Base-by-base conservation (phyloP, 495 filamentous ascomycete species). In the Lophiotrema nucula region DNA sequence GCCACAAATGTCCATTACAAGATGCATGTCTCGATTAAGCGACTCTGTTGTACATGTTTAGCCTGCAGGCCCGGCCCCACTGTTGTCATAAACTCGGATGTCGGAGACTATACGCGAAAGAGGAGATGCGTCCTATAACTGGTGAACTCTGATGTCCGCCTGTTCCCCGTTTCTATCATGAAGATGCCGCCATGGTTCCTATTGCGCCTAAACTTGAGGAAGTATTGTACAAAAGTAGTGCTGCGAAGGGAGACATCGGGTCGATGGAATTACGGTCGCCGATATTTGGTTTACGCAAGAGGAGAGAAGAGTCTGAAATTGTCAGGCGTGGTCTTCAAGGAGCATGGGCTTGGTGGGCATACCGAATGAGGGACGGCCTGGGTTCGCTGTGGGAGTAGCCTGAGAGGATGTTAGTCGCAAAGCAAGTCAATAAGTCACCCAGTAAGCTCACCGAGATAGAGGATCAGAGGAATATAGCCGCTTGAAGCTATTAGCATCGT, bases 311-410 rank as follows among this genome's bases (percentile, higher is more conserved):
- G 64, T 44, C 72, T 74, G 19, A 4, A 24, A 0, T 4, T 15
- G 45, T 50, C 24, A 59, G 47, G 3, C 8, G n/a, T 35, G 31
- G 8, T n/a, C n/a, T 43, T 6, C 19, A 6, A 21, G 10, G 39
- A 46, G 33, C 47, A 24, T 37, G 39, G 5, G 5, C 21, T 15
- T 47, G 19, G 18, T 39, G 15, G 4, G 26, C 18, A 28, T 11
- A 97, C 92, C 90, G 86, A 77, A 98, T 95, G 67, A 97, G 72
- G n/a, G 89, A 86, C 16, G 93, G 93, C 70, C 86, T 83, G 19
- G 93, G 93, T 66, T 90, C 86, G 78, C 92, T 97, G 69, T 88
- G 85, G 39, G 92, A 92, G 77, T 96, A 98, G 60, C 93, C 90
- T 95, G 38, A 5, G 26, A 67, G 10, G 21, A 21, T 23, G 25